Evolutionary conservation across 768 basidiomycete genomes (phyloP).

Genomic region (Dictyophora rubrovolvata): DNA sequence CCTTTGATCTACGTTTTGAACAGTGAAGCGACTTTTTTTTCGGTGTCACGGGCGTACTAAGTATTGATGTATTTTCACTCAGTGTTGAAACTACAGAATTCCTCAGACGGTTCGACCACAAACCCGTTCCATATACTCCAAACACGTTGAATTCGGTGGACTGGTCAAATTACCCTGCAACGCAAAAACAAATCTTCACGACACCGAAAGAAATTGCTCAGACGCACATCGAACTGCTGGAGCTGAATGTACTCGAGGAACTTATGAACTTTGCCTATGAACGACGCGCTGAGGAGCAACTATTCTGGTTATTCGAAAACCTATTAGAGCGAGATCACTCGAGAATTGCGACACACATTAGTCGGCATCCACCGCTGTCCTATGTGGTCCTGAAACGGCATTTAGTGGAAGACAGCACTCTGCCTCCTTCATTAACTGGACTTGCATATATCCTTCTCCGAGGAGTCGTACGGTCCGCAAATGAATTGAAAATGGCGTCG

Average conservation of each 20-base stretch:
- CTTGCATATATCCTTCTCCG: constrained; percentile 27
- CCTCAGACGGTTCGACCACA: too few species aligned
- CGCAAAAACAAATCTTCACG: too few species aligned
- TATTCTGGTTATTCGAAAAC: constrained; percentile 39
- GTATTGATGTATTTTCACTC: too few species aligned
- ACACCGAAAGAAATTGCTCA: too few species aligned
- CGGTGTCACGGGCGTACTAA: too few species aligned
- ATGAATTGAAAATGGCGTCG: constrained; percentile 41
- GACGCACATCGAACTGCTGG: not conserved
- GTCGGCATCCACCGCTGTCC: constrained; percentile 40
- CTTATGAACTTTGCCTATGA: constrained; percentile 27
- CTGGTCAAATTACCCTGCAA: too few species aligned
- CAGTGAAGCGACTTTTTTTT: too few species aligned
- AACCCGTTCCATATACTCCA: too few species aligned
- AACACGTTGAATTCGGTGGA: too few species aligned
- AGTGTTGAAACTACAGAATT: too few species aligned
- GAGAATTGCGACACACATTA: constrained; percentile 36
- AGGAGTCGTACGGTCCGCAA: constrained; percentile 45
- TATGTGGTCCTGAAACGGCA: constrained; percentile 41
- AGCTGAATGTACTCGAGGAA: constrained; percentile 5
- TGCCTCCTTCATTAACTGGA: constrained; percentile 23
- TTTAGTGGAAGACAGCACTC: constrained; percentile 29
- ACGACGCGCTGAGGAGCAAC: constrained; percentile 46
- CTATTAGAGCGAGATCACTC: constrained; percentile 17
- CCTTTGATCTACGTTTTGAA: constrained; percentile 62